phyloP scores from a whole-genome alignment of 1,139 yeast species.

The Saccharomycopsis phalli region DNA sequence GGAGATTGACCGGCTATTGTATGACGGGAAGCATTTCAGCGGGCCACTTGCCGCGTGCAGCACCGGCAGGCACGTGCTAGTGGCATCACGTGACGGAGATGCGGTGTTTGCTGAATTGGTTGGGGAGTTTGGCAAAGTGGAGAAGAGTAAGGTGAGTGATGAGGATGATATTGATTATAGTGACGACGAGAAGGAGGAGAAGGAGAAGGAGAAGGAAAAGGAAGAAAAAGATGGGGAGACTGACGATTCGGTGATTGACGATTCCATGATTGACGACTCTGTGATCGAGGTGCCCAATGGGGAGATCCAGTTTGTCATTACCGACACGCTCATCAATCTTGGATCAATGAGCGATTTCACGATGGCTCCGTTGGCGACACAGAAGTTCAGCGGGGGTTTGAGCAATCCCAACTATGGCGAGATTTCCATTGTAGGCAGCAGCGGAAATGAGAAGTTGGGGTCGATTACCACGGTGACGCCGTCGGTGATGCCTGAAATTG shows the following conservation, averaged over 20 bases:
- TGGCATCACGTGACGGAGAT: conserved; percentile 38
- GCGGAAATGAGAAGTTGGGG: conserved; percentile 54
- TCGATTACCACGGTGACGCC: conserved; percentile 55
- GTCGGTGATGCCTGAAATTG: conserved; percentile 54
- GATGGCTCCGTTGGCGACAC: conserved; percentile 52
- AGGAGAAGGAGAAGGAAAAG: conserved; percentile 11
- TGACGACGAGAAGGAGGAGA: conserved; percentile 27
- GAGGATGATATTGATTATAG: conserved; percentile 28
- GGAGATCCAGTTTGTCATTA: conserved; percentile 35
- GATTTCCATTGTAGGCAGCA: conserved; percentile 57
- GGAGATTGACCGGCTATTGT: conserved; percentile 16
- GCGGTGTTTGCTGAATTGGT: conserved; percentile 33
- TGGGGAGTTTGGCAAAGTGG: conserved; percentile 20
- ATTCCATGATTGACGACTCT: conserved; percentile 27
- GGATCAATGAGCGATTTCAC: conserved; percentile 75
- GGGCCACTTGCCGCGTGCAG: conserved; percentile 6
- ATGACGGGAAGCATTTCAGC: conserved; percentile 1
- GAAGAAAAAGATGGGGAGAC: conserved; percentile 27
- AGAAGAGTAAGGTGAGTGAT: conserved; percentile 27
- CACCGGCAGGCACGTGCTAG: no score
- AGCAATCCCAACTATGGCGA: conserved; percentile 61
- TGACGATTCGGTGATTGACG: conserved; percentile 32
- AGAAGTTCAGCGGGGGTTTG: conserved; percentile 48
- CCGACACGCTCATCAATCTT: conserved; percentile 52
- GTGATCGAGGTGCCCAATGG: conserved; percentile 26